A percentile compares a stretch with the other conserved stretches of the same genome.
Evolutionary conservation across 441 rosid species (phyloP).

Genomic region (Populus trichocarpa): DNA sequence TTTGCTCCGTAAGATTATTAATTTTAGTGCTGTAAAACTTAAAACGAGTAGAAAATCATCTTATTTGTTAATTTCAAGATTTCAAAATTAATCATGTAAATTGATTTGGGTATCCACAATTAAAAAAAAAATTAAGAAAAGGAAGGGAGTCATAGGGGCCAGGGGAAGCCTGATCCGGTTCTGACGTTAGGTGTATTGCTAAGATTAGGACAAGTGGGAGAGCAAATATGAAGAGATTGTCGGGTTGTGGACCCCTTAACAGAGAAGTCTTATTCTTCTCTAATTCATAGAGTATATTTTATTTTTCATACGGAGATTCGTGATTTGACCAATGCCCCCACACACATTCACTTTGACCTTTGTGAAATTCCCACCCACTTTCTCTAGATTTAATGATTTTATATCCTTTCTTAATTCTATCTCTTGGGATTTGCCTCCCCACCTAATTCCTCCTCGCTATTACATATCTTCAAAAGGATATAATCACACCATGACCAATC

Average conservation of each 20-base stretch:
- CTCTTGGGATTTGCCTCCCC: not conserved
- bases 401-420: not conserved
- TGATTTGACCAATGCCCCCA: not conserved
- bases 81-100: too few relatives aligned
- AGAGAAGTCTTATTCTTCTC: not conserved
- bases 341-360: not conserved
- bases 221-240: slow-evolving; percentile 17
- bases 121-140: not conserved
- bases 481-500: not conserved
- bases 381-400: not conserved
- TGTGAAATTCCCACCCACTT: not conserved
- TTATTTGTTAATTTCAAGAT: too few relatives aligned
- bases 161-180: slow-evolving; percentile 17
- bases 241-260: slow-evolving; percentile 13
- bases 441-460: not conserved
- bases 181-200: slow-evolving; percentile 9
- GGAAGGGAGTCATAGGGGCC: not conserved
- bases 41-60: too few relatives aligned
- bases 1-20: too few relatives aligned
- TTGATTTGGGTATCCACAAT: too few relatives aligned
- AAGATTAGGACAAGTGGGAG: slow-evolving; percentile 15
- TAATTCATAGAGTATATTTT: not conserved
- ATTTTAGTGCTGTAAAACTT: too few relatives aligned
- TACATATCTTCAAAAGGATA: not conserved
- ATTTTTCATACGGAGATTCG: not conserved